Evolutionary conservation across 192 early-diverging fungal species (phyloP).

Genomic region (Glomus cerebriforme): DNA sequence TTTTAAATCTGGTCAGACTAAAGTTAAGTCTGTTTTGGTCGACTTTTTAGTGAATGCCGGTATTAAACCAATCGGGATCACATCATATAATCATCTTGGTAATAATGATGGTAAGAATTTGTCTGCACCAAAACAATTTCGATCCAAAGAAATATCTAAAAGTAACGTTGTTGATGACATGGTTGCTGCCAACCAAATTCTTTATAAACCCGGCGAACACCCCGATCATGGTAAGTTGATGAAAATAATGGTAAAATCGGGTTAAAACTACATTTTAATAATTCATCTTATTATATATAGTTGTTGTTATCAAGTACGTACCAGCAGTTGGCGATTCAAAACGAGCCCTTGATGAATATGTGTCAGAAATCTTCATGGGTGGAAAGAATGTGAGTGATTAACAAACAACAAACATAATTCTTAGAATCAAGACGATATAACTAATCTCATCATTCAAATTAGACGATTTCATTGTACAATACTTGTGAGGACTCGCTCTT

Average conservation of each 20-base stretch:
- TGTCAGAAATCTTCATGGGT: conserved; percentile 98
- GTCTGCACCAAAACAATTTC: conserved; percentile 96
- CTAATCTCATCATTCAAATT: neutral
- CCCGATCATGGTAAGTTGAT: conserved; percentile 51
- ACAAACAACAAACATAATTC: neutral
- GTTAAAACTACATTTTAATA: no score
- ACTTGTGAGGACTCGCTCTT: conserved; percentile 99
- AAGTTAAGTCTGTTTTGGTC: conserved; percentile 98
- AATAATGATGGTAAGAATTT: conserved; percentile 99
- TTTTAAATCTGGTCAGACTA: conserved; percentile 99
- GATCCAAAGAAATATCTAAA: conserved; percentile 99
- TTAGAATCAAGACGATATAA: neutral
- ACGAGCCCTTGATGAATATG: conserved; percentile 98
- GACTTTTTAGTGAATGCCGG: conserved; percentile 99
- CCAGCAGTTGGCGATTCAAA: conserved; percentile 97
- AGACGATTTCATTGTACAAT: conserved; percentile 98
- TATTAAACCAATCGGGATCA: conserved; percentile 96
- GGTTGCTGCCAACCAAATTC: conserved; percentile 91
- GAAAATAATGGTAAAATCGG: no score
- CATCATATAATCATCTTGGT: conserved; percentile 97
- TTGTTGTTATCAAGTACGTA: conserved; percentile 98
- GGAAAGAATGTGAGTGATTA: conserved; percentile 61
- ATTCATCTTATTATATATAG: conserved; percentile 41
- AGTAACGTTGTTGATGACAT: conserved; percentile 99
- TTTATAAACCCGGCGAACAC: conserved; percentile 81